Conservation (phyloP, 2,329 filamentous ascomycete genomes). For the Geosmithia flava region DNA sequence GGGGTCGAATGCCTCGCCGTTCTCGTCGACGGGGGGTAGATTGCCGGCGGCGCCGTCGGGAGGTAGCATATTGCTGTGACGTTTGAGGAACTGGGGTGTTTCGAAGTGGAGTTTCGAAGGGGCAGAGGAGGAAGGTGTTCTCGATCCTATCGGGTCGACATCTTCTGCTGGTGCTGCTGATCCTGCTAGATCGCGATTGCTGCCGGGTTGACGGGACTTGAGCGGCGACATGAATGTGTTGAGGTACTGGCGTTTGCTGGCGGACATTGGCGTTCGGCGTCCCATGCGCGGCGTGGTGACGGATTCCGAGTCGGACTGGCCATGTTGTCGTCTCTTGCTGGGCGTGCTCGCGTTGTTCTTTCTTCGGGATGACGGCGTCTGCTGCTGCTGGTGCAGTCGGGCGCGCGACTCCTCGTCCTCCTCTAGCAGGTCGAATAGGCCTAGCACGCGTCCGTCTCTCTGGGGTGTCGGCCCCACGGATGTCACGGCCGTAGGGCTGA, state of each 20-base stretch:
- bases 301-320: conserved; percentile 12
- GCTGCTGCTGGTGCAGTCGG: neutral
- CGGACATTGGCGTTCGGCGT: conserved; percentile 35
- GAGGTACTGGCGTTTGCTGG: conserved; percentile 47
- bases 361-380: too few relatives aligned
- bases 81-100: conserved; percentile 59
- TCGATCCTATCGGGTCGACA: neutral
- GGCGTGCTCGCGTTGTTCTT: conserved; percentile 24
- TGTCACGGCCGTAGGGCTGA: conserved; percentile 45
- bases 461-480: conserved; percentile 70
- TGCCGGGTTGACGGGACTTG: conserved; percentile 30
- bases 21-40: conserved; percentile 43
- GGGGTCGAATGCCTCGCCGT: conserved; percentile 32
- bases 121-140: neutral
- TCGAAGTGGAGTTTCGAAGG: conserved; percentile 47
- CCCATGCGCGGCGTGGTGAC: conserved; percentile 18
- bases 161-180: neutral
- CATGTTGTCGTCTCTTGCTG: conserved; percentile 22
- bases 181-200: conserved; percentile 6
- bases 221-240: conserved; percentile 56
- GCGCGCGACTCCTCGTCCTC: conserved; percentile 22
- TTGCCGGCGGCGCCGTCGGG: neutral
- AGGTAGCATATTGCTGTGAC: conserved; percentile 12
- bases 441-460: conserved; percentile 63
- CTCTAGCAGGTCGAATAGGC: conserved; percentile 60